These are phyloP conservation scores for Canavalia gladiata DNA, from an alignment of 306 rosid genomes.

Conservation along the genomic window DNA sequence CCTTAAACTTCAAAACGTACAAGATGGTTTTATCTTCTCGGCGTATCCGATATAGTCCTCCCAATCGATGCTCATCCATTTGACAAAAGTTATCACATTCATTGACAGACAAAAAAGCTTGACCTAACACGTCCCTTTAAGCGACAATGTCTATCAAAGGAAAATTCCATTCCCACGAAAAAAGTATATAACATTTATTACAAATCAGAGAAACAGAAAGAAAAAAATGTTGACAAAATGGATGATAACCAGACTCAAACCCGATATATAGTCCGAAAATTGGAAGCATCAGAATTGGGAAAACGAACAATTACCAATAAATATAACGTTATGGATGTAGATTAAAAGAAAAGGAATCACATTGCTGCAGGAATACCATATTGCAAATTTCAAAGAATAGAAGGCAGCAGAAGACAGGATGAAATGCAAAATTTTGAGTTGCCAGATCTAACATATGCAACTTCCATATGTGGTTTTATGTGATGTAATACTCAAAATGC, in stretches of 20 bases:
- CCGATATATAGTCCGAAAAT: not conserved
- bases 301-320: not conserved
- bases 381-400: not conserved
- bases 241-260: not conserved
- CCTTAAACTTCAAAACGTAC: not conserved
- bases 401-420: not conserved
- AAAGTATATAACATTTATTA: too few species aligned
- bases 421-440: not conserved
- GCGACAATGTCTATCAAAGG: not conserved
- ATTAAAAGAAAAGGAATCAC: too few species aligned
- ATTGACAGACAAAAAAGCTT: not conserved
- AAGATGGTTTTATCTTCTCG: not conserved
- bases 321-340: not conserved
- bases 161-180: too few species aligned
- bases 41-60: not conserved
- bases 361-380: not conserved
- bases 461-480: not conserved
- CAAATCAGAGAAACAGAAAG: too few species aligned
- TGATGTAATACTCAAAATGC: not conserved
- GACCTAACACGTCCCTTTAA: constrained; percentile 5
- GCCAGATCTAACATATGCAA: not conserved
- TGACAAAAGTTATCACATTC: not conserved
- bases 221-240: too few species aligned
- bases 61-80: not conserved
- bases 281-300: not conserved